A percentile compares a stretch with the other conserved stretches of the same genome.
These are phyloP conservation scores for Sporisorium scitamineum DNA, from an alignment of 1,284 basidiomycete species.

Conservation along the genomic window DNA sequence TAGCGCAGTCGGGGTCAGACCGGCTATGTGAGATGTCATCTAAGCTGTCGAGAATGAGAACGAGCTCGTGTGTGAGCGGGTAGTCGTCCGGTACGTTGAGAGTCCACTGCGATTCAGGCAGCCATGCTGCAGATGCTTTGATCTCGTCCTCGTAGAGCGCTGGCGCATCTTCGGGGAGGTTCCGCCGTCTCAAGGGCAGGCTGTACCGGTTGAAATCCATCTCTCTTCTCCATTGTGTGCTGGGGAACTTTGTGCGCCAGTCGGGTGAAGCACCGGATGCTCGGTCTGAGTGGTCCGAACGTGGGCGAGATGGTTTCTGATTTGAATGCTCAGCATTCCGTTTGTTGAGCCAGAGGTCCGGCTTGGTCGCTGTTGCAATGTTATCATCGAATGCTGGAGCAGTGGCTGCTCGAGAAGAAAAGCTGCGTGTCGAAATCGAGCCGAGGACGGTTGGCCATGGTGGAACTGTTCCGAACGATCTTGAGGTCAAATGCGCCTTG, in stretches of 20 bases:
- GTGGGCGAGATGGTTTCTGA: neutral
- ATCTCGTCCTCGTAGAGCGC: constrained; percentile 43
- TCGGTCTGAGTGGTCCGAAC: neutral
- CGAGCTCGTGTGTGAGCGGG: constrained; percentile 26
- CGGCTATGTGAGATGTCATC: constrained; percentile 25
- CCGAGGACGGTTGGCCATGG: neutral
- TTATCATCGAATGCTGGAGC: neutral
- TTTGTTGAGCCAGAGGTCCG: neutral
- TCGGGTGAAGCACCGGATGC: constrained; percentile 4
- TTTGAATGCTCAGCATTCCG: neutral
- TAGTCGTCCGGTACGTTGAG: constrained; percentile 29
- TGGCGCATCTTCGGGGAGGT: constrained; percentile 32
- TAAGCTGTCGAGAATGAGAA: constrained; percentile 40
- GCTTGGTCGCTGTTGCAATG: neutral
- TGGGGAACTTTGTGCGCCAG: constrained; percentile 33
- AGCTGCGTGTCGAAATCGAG: constrained; percentile 4
- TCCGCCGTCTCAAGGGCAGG: constrained; percentile 19
- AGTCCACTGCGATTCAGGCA: constrained; percentile 23
- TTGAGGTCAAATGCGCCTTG: neutral
- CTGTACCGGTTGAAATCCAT: constrained; percentile 41
- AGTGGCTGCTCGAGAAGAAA: constrained; percentile 14
- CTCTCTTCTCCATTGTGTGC: constrained; percentile 35
- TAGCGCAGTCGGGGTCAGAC: constrained; percentile 20
- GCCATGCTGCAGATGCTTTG: constrained; percentile 27
- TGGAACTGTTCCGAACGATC: too few relatives aligned